phyloP scores from a whole-genome alignment of 495 filamentous ascomycete genomes.

The Neohortaea acidophila region DNA sequence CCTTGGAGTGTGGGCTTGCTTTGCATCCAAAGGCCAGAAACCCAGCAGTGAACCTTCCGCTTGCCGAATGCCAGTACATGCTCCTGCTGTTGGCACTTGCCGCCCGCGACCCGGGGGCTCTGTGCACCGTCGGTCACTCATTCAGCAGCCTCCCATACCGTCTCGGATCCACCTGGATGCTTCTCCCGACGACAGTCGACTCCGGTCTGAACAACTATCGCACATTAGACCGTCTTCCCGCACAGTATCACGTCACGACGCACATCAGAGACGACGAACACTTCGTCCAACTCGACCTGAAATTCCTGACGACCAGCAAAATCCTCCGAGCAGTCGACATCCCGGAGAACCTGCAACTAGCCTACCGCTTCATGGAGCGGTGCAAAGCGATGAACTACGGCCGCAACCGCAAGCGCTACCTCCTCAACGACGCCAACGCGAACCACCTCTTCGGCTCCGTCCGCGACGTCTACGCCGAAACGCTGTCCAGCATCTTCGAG shows the following conservation, averaged over 20 bases:
- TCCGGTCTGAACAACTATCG: conserved; percentile 17
- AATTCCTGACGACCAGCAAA: conserved; percentile 14
- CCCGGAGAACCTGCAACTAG: conserved; percentile 11
- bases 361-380: conserved; percentile 12
- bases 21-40: conserved; percentile 10
- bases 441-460: conserved; percentile 18
- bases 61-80: conserved; percentile 20
- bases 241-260: conserved; percentile 7
- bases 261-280: conserved; percentile 14
- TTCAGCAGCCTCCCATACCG: conserved; percentile 15
- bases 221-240: conserved; percentile 10
- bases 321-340: conserved; percentile 6
- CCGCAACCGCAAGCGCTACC: conserved; percentile 15
- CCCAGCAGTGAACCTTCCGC: conserved; percentile 2
- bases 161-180: conserved; percentile 17
- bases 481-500: conserved; percentile 20
- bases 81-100: conserved; percentile 21
- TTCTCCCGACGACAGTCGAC: conserved; percentile 21
- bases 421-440: conserved; percentile 5
- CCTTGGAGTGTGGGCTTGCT: conserved; percentile 19
- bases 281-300: conserved; percentile 20
- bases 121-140: conserved; percentile 21
- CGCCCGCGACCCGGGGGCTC: conserved; percentile 19
- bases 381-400: conserved; percentile 15
- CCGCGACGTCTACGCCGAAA: conserved; percentile 20